Conservation (phyloP, 495 filamentous ascomycete genomes). For the Staphylotrichum longicolle region DNA sequence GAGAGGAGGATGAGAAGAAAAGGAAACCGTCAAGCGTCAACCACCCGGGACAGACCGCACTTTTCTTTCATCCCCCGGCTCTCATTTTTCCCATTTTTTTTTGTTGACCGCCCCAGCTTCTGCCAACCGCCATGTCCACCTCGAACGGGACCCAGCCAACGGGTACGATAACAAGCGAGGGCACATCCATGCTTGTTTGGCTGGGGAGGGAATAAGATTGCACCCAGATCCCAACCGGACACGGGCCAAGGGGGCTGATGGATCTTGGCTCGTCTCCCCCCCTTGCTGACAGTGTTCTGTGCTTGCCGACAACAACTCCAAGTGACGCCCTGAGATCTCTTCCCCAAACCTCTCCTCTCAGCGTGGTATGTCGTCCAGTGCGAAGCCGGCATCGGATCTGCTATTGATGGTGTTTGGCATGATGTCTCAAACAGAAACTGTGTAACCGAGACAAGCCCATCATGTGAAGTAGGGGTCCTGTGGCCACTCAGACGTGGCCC, state of each 20-base stretch:
- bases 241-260: neutral
- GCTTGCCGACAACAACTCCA: no score
- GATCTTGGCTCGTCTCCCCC: neutral
- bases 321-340: no score
- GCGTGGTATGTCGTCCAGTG: no score
- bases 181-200: conserved; percentile 15
- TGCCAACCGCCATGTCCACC: conserved; percentile 6
- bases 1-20: neutral
- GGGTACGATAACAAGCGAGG: neutral
- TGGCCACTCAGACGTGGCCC: no score
- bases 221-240: neutral
- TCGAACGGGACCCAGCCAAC: neutral
- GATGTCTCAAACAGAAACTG: no score
- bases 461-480: no score
- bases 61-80: conserved; percentile 13
- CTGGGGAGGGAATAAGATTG: conserved; percentile 14
- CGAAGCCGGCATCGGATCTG: no score
- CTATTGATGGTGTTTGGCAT: no score
- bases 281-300: no score
- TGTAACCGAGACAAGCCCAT: no score
- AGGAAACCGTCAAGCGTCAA: neutral
- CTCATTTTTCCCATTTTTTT: conserved; percentile 13
- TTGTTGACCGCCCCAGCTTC: conserved; percentile 10
- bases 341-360: no score
- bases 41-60: neutral